A percentile compares a stretch with the other conserved stretches of the same genome.
These are phyloP conservation scores for Macaranga tanarius DNA, from an alignment of 441 rosid species.

Conservation along the genomic window DNA sequence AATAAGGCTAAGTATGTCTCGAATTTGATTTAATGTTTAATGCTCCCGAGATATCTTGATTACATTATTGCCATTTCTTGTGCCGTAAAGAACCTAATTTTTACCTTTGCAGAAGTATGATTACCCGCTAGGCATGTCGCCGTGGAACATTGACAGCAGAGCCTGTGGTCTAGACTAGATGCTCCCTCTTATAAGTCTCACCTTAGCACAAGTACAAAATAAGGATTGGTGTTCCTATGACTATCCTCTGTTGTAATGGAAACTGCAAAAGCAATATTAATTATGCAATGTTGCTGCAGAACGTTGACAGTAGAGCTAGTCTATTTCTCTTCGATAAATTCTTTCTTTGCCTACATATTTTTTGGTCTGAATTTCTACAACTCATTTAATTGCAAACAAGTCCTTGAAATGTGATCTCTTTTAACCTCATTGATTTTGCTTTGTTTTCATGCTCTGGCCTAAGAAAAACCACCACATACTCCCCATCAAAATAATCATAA, in stretches of 20 bases:
- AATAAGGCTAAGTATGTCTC: slow-evolving; percentile 8
- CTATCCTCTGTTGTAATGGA: not conserved
- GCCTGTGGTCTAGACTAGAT: no score
- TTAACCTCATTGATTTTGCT: no score
- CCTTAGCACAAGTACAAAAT: not conserved
- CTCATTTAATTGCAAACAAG: no score
- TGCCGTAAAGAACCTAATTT: not conserved
- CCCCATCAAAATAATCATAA: no score
- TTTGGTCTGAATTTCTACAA: no score
- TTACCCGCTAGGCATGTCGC: not conserved
- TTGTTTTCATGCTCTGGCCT: no score
- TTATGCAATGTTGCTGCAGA: not conserved
- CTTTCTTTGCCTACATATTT: not conserved
- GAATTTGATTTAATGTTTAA: not conserved
- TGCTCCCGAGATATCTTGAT: no score
- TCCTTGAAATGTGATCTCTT: no score
- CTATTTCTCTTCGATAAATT: not conserved
- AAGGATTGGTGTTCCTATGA: no score
- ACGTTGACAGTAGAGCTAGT: not conserved
- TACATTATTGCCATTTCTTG: no score
- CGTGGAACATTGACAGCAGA: not conserved
- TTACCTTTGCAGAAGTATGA: not conserved
- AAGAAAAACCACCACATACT: no score
- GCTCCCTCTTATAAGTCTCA: not conserved
- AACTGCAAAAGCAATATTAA: not conserved